Conservation (phyloP, 2,329 filamentous ascomycete species). For the Fusarium setosum region DNA sequence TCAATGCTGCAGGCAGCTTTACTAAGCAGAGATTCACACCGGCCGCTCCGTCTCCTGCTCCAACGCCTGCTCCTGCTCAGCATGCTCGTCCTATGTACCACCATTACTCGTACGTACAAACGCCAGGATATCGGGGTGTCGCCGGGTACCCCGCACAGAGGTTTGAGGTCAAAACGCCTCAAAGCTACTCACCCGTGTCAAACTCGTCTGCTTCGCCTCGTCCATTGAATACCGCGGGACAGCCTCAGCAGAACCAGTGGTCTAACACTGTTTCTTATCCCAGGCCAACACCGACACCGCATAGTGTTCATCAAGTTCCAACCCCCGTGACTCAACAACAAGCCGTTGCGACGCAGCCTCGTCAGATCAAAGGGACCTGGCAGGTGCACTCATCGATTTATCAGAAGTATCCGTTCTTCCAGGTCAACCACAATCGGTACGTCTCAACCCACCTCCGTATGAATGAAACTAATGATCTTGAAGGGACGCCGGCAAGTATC, state of each 20-base stretch:
- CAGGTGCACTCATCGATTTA: constrained; percentile 55
- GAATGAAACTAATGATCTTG: constrained; percentile 27
- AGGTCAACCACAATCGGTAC: constrained; percentile 69
- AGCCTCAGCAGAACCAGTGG: constrained; percentile 29
- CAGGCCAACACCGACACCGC: neutral
- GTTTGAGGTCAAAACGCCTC: constrained; percentile 37
- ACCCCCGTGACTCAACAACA: constrained; percentile 17
- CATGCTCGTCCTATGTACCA: constrained; percentile 20
- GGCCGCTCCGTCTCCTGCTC: constrained; percentile 2
- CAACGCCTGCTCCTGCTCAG: constrained; percentile 6
- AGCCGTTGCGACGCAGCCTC: constrained; percentile 8
- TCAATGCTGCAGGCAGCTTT: constrained; percentile 35
- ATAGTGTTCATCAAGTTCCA: constrained; percentile 1
- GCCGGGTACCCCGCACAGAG: constrained; percentile 33
- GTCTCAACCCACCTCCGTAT: constrained; percentile 13
- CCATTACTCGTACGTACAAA: constrained; percentile 26
- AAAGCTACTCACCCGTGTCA: constrained; percentile 18
- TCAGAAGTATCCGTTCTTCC: constrained; percentile 68
- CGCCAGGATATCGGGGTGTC: constrained; percentile 17
- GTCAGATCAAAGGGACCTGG: constrained; percentile 46
- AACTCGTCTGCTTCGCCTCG: neutral
- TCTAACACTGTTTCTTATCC: neutral
- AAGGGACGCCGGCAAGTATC: constrained; percentile 66
- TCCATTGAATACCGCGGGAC: neutral
- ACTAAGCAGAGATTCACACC: constrained; percentile 42